Base-by-base conservation (phyloP, 495 filamentous ascomycete genomes). In the Symbiotaphrina buchneri region DNA sequence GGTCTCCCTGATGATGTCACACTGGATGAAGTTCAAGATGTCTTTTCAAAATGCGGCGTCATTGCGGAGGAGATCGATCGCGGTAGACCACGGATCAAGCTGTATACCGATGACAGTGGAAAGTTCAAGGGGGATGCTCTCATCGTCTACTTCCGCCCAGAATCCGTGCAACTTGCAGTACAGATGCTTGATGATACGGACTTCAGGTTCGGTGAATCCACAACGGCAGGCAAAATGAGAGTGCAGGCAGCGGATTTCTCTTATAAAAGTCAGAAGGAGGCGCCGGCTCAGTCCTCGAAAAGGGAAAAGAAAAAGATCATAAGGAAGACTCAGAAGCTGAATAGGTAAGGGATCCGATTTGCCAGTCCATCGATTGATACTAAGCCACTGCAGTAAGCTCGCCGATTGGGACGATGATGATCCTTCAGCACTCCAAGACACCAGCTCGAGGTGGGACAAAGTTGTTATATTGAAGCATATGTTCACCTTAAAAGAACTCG, bases 351-450 rank as follows among this genome's bases (percentile, higher is more conserved):
- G 17, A 3, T 7, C 10, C 30, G 14, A 17, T 5, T 2, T 18
- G 32, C 32, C 21, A 15, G 28, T 16, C 8, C 10, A 18, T 16
- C 23, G 20, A 10, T 22, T 23, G 17, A 15, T 6, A 27, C 38
- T 36, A 27, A 36, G n/a, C 6, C 20, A 19, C 16, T 29, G 32
- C 38, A 83, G 76, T 42, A 83, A 84, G 56, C 68, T 92, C 10
- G 77, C 79, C 14, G 84, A 94, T 51, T 95, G 85, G 85, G 68
- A 74, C 48, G 84, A 92, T 40, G 79, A 84, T 38, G 83, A 92
- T 36, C 70, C 73, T n/a, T 51, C 56, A 10, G 43, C 48, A 0
- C 36, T 64, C 3, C 53, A 60, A 10, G 63, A 71, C 3, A 66
- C 64, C 5, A 65, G 42, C 32, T 65, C 63, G 27, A 63, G 64